A percentile compares a stretch with the other conserved stretches of the same genome.
These are phyloP conservation scores for Lachancea kluyveri DNA, from an alignment of 805 yeast genomes.

Conservation along the genomic window DNA sequence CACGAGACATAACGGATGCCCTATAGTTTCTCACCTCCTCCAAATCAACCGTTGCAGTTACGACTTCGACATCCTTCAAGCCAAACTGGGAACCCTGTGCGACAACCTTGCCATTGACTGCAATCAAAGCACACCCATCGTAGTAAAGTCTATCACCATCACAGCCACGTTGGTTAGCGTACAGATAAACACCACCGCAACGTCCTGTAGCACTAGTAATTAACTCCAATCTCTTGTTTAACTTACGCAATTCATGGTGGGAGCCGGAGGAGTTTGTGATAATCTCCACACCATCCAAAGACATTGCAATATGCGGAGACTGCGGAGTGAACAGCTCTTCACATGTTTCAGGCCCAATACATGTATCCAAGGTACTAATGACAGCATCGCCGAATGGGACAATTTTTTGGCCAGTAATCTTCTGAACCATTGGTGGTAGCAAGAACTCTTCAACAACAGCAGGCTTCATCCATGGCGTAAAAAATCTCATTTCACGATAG, in stretches of 20 bases:
- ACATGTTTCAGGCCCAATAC: constrained; percentile 96
- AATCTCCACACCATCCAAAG: constrained; percentile 96
- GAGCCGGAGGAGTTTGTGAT: constrained; percentile 94
- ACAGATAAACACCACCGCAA: constrained; percentile 93
- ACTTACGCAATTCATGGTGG: constrained; percentile 92
- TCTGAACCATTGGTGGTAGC: constrained; percentile 65
- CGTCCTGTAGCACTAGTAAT: constrained; percentile 90
- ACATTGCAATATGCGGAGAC: constrained; percentile 87
- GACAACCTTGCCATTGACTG: constrained; percentile 83
- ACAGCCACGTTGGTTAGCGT: constrained; percentile 94
- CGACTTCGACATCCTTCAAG: constrained; percentile 85
- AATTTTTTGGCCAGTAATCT: constrained; percentile 55
- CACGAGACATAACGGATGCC: constrained; percentile 62
- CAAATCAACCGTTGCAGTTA: constrained; percentile 90
- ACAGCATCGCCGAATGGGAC: constrained; percentile 91
- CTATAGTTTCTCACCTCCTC: constrained; percentile 87
- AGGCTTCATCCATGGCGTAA: constrained; percentile 88
- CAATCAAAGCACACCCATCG: constrained; percentile 95
- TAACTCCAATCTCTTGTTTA: constrained; percentile 75
- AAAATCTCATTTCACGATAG: constrained; percentile 95
- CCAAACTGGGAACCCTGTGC: constrained; percentile 94
- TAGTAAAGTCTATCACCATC: constrained; percentile 96
- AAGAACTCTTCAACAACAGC: constrained; percentile 65
- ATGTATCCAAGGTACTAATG: constrained; percentile 75
- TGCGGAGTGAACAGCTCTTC: constrained; percentile 96